These are phyloP conservation scores for Paraconiothyrium brasiliense DNA, from an alignment of 2,329 filamentous ascomycete genomes.

Conservation along the genomic window DNA sequence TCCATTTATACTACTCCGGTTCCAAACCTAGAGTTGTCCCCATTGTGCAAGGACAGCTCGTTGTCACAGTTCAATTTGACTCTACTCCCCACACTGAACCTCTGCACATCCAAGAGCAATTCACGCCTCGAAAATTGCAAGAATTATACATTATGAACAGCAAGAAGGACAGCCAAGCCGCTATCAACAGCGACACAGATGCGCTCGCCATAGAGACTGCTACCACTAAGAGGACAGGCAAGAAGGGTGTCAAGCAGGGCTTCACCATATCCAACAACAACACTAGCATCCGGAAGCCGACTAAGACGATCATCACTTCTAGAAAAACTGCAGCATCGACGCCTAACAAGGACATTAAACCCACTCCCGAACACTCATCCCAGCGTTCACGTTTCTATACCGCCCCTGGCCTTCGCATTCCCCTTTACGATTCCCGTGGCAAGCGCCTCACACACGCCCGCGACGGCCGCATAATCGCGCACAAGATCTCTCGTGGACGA, in stretches of 20 bases:
- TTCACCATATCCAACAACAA: slow-evolving; percentile 4
- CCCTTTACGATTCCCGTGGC: slow-evolving; percentile 19
- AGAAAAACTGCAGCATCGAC: neutral
- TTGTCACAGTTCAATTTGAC: neutral
- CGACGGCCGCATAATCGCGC: slow-evolving; percentile 14
- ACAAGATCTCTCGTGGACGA: slow-evolving; percentile 12
- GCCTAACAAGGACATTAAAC: neutral
- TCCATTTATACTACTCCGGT: neutral
- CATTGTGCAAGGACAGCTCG: neutral
- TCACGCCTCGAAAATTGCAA: too few species aligned
- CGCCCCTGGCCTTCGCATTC: slow-evolving; percentile 24
- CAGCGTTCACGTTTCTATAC: slow-evolving; percentile 18
- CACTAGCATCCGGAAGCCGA: neutral
- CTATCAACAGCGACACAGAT: slow-evolving; percentile 10
- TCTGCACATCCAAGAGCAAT: neutral
- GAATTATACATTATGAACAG: slow-evolving; percentile 4
- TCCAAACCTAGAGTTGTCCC: neutral
- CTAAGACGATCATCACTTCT: neutral
- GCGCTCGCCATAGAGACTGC: neutral
- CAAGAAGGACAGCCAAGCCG: slow-evolving; percentile 13
- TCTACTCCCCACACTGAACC: neutral
- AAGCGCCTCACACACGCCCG: slow-evolving; percentile 25
- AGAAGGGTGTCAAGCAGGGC: neutral
- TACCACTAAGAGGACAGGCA: slow-evolving; percentile 10
- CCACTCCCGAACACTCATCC: neutral